These are phyloP conservation scores for Crucihimalaya himalaica DNA, from an alignment of 345 rosid species.

Conservation along the genomic window DNA sequence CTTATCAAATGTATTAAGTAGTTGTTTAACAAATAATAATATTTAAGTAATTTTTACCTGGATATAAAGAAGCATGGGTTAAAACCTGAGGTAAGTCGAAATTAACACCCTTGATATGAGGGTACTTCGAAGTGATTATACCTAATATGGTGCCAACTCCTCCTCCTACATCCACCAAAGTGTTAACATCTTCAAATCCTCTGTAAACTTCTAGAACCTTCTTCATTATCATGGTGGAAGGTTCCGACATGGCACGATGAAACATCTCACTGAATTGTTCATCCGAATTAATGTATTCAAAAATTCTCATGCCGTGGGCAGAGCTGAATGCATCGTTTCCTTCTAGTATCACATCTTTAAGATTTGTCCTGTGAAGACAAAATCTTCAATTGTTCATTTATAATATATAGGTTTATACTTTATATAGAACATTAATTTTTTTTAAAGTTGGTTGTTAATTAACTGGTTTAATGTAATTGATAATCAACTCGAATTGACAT, in stretches of 20 bases:
- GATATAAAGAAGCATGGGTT: conserved; percentile 36
- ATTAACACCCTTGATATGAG: conserved; percentile 51
- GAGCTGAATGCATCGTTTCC: conserved; percentile 58
- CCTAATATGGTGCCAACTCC: conserved; percentile 50
- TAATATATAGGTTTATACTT: neutral
- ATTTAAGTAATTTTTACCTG: neutral
- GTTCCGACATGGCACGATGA: conserved; percentile 51
- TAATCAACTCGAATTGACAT: neutral
- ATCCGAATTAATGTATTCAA: conserved; percentile 48
- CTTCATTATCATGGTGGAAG: conserved; percentile 48
- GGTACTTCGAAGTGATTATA: conserved; percentile 50
- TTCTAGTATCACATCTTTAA: conserved; percentile 53
- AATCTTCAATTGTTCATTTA: neutral
- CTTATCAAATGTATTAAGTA: neutral
- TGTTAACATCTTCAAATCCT: conserved; percentile 51
- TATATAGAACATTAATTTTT: neutral
- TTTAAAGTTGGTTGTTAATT: neutral
- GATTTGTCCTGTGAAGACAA: conserved; percentile 34
- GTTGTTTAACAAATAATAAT: no score
- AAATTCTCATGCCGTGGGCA: conserved; percentile 52
- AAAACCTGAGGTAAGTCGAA: conserved; percentile 41
- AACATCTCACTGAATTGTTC: conserved; percentile 49
- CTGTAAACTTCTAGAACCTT: conserved; percentile 49
- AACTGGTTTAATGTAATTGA: neutral
- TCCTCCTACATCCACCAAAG: conserved; percentile 66